Conservation (phyloP, 805 yeast genomes). For the Starmerella vaccinii region DNA sequence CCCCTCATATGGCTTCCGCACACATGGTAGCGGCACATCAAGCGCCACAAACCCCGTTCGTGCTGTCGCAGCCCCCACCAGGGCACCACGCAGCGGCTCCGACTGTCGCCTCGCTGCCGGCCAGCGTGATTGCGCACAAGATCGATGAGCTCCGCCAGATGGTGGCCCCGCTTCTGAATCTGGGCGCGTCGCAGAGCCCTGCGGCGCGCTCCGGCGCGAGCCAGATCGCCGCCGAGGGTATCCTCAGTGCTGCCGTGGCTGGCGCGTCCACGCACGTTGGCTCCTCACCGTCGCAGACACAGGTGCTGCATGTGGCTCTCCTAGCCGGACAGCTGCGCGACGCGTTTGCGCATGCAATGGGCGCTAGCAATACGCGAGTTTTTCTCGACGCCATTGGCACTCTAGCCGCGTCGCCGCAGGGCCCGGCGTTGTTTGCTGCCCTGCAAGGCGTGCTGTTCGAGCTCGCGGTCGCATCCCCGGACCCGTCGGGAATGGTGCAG, state of each 20-base stretch:
- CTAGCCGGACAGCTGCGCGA: conserved; percentile 16
- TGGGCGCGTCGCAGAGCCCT: neutral
- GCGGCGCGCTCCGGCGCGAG: neutral
- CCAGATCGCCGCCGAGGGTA: conserved; percentile 8
- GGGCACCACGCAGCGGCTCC: neutral
- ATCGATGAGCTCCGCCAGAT: neutral
- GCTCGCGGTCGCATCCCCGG: conserved; percentile 14
- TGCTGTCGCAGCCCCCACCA: neutral
- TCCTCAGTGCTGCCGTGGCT: conserved; percentile 11
- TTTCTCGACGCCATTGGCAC: conserved; percentile 20
- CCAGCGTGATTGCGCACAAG: neutral
- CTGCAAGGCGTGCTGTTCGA: conserved; percentile 19
- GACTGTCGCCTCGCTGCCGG: neutral
- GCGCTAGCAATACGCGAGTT: conserved; percentile 8
- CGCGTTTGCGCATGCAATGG: conserved; percentile 12
- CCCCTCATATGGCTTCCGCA: neutral
- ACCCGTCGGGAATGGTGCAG: neutral
- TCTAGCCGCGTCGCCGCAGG: conserved; percentile 20
- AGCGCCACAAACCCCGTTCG: neutral
- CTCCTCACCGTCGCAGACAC: neutral
- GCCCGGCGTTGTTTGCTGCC: conserved; percentile 19
- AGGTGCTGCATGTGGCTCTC: conserved; percentile 1
- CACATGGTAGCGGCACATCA: neutral
- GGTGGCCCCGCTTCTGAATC: neutral
- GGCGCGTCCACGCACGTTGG: conserved; percentile 14